These are phyloP conservation scores for Neurospora sp. DNA, from an alignment of 495 filamentous ascomycete species.

Conservation along the genomic window DNA sequence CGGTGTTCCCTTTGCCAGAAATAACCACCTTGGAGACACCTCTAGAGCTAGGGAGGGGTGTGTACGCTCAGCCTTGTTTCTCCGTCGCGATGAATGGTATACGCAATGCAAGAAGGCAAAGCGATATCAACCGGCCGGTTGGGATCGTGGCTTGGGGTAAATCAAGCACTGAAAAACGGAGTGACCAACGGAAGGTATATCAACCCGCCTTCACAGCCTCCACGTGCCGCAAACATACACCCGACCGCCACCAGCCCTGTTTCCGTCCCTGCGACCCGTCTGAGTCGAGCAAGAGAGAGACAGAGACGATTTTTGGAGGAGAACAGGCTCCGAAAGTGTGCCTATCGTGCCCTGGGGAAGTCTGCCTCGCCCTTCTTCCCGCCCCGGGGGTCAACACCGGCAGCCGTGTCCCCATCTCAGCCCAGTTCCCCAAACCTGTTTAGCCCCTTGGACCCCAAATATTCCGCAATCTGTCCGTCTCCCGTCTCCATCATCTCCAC, in stretches of 20 bases:
- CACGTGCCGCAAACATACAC: background rate
- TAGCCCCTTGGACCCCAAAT: background rate
- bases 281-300: background rate
- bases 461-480: background rate
- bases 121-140: background rate
- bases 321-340: background rate
- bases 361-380: background rate
- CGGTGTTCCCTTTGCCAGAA: background rate
- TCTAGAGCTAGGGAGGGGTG: background rate
- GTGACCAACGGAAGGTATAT: background rate
- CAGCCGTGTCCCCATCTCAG: background rate
- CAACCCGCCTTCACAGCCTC: background rate
- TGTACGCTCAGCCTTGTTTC: background rate
- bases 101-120: background rate
- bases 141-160: background rate
- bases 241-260: background rate
- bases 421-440: background rate
- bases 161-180: background rate
- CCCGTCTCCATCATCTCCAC: background rate
- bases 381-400: background rate
- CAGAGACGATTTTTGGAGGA: background rate
- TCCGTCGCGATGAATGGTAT: background rate
- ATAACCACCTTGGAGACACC: background rate
- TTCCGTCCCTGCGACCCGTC: background rate
- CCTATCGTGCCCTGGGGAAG: background rate